Evolutionary conservation across 495 filamentous ascomycete genomes (phyloP).

Genomic region (Opeltia flavorubescens): DNA sequence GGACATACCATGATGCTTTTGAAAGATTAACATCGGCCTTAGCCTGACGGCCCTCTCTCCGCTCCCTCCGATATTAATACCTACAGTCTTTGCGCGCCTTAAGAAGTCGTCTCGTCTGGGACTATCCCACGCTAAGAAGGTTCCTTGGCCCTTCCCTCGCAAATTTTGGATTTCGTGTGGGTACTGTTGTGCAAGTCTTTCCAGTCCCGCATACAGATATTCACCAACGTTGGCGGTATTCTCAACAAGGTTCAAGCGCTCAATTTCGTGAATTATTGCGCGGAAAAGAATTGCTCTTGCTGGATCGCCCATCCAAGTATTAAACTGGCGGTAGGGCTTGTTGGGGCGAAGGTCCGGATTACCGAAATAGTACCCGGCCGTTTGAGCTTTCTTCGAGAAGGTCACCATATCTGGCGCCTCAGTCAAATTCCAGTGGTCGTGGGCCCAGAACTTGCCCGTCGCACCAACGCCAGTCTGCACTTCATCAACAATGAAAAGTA

Average conservation of each 20-base stretch:
- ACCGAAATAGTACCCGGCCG: conserved; percentile 92
- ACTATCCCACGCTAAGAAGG: conserved; percentile 93
- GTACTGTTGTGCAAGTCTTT: conserved; percentile 55
- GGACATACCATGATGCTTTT: conserved; percentile 72
- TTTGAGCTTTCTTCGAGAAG: conserved; percentile 97
- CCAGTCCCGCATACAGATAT: conserved; percentile 64
- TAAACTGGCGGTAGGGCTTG: conserved; percentile 98
- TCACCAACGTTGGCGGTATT: conserved; percentile 72
- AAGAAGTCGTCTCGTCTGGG: conserved; percentile 76
- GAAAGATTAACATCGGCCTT: conserved; percentile 92
- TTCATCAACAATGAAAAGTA: conserved; percentile 94
- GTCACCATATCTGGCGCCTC: conserved; percentile 95
- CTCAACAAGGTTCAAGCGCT: conserved; percentile 62
- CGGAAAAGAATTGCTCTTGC: conserved; percentile 80
- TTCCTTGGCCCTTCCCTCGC: conserved; percentile 86
- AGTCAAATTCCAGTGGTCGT: conserved; percentile 86
- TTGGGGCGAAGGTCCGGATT: conserved; percentile 82
- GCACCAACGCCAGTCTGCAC: conserved; percentile 95
- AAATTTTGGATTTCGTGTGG: conserved; percentile 79
- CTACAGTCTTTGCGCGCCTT: conserved; percentile 62
- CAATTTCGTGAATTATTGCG: conserved; percentile 81
- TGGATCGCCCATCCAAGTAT: conserved; percentile 99
- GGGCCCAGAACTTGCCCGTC: conserved; percentile 97
- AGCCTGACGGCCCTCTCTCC: conserved; percentile 70
- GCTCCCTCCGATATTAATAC: conserved; percentile 87